Conservation (phyloP, 2,329 filamentous ascomycete genomes). For the Diaporthe eres region DNA sequence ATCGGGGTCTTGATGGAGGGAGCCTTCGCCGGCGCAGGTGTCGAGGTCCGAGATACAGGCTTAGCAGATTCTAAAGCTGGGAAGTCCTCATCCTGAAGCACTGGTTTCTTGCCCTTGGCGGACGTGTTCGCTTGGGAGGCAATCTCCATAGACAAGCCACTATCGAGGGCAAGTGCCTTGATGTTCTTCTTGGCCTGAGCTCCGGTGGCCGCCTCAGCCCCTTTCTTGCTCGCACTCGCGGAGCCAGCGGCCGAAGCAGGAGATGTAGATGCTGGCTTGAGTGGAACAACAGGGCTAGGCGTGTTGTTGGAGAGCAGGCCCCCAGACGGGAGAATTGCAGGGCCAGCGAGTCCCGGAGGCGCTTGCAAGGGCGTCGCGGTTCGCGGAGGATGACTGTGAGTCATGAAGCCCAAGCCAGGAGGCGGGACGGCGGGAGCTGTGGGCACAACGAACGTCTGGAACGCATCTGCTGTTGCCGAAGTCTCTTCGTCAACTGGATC, state of each 20-base stretch:
- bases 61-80: constrained; percentile 68
- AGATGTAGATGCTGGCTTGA: constrained; percentile 48
- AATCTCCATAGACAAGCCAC: constrained; percentile 62
- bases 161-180: constrained; percentile 61
- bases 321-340: constrained; percentile 34
- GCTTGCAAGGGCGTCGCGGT: constrained; percentile 39
- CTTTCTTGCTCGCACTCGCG: constrained; percentile 43
- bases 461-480: not conserved
- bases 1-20: constrained; percentile 52
- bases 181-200: constrained; percentile 49
- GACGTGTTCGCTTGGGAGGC: constrained; percentile 53
- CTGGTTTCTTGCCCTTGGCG: constrained; percentile 48
- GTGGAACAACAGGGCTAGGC: constrained; percentile 50
- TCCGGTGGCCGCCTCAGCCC: constrained; percentile 42
- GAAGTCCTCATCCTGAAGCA: constrained; percentile 74
- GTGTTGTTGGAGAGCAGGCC: constrained; percentile 40
- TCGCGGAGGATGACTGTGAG: constrained; percentile 40
- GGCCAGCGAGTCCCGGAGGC: constrained; percentile 42
- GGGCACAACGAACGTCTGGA: constrained; percentile 25
- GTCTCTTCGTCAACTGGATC: constrained; percentile 50
- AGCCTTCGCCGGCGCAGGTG: constrained; percentile 51
- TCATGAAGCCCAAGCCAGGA: constrained; percentile 40
- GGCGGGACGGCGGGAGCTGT: constrained; percentile 33
- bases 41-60: constrained; percentile 43
- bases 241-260: constrained; percentile 45